phyloP scores from a whole-genome alignment of 176 grass and related monocot species.

The Triticum urartu region DNA sequence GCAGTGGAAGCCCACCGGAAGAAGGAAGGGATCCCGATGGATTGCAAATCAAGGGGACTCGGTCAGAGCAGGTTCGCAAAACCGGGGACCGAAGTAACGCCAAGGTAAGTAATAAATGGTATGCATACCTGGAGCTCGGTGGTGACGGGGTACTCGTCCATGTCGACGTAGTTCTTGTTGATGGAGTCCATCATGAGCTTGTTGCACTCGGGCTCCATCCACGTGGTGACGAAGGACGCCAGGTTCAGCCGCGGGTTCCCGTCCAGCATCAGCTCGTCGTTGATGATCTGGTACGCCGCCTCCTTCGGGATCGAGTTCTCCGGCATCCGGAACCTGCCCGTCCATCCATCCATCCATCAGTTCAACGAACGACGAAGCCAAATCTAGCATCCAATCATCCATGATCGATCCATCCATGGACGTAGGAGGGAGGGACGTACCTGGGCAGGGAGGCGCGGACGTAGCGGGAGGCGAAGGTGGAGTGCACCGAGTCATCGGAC shows the following conservation, averaged over 20 bases:
- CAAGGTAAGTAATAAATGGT: no score
- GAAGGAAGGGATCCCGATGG: neutral
- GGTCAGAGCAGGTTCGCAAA: neutral
- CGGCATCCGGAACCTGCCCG: slow-evolving; percentile 59
- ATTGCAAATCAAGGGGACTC: neutral
- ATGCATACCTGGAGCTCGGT: slow-evolving; percentile 78
- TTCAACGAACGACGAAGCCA: neutral
- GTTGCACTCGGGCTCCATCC: slow-evolving; percentile 98
- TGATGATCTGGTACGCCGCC: slow-evolving; percentile 94
- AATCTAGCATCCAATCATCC: neutral
- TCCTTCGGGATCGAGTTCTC: slow-evolving; percentile 77
- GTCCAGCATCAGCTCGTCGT: slow-evolving; percentile 95
- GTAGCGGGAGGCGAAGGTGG: slow-evolving; percentile 85
- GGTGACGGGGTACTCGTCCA: slow-evolving; percentile 99
- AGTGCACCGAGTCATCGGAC: slow-evolving; percentile 64
- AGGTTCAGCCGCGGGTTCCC: slow-evolving; percentile 89
- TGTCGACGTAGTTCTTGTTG: slow-evolving; percentile 99
- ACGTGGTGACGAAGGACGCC: slow-evolving; percentile 91
- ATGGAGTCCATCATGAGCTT: slow-evolving; percentile 77
- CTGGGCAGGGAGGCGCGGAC: slow-evolving; percentile 72
- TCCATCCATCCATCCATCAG: no score
- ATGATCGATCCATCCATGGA: no score
- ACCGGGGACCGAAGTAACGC: neutral
- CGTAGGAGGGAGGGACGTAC: neutral
- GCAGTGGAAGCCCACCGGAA: no score